Conservation (phyloP, 2,329 filamentous ascomycete genomes). For the Xylaria sp. region DNA sequence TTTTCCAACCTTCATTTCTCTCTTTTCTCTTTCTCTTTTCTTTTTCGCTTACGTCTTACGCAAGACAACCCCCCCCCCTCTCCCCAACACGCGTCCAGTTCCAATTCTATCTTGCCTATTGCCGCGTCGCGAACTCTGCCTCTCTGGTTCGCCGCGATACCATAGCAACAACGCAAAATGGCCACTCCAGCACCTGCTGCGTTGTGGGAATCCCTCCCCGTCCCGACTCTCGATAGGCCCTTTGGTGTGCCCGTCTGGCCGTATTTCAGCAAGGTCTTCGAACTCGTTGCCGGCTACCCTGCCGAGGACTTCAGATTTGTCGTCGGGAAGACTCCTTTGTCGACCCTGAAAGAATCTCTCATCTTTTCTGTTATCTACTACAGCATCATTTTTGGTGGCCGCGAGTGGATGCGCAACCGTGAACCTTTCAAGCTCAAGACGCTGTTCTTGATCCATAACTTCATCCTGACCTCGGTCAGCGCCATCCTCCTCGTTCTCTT, state of each 20-base stretch:
- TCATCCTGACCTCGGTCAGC: constrained; percentile 89
- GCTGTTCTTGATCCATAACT: constrained; percentile 96
- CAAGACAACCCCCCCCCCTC: neutral
- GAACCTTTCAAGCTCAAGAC: constrained; percentile 87
- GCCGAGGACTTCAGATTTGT: constrained; percentile 88
- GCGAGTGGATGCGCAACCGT: constrained; percentile 90
- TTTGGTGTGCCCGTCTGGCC: constrained; percentile 95
- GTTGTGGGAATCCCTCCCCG: constrained; percentile 68
- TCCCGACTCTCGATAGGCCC: constrained; percentile 87
- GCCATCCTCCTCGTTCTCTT: constrained; percentile 84
- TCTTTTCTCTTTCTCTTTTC: neutral
- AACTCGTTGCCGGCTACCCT: constrained; percentile 80
- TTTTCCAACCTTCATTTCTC: constrained; percentile 51
- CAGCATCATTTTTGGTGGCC: constrained; percentile 89
- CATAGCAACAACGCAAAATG: constrained; percentile 40
- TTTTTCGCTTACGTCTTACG: constrained; percentile 5
- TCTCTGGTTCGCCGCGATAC: neutral
- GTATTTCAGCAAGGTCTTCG: constrained; percentile 89
- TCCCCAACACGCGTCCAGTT: constrained; percentile 3
- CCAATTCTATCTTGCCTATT: constrained; percentile 8
- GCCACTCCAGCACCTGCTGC: constrained; percentile 52
- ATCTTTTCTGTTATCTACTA: constrained; percentile 91
- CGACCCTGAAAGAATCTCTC: constrained; percentile 84
- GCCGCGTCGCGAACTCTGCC: neutral
- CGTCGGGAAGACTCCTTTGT: constrained; percentile 85